Conservation (phyloP, 148 eudicot species). For the Talinum fruticosum region DNA sequence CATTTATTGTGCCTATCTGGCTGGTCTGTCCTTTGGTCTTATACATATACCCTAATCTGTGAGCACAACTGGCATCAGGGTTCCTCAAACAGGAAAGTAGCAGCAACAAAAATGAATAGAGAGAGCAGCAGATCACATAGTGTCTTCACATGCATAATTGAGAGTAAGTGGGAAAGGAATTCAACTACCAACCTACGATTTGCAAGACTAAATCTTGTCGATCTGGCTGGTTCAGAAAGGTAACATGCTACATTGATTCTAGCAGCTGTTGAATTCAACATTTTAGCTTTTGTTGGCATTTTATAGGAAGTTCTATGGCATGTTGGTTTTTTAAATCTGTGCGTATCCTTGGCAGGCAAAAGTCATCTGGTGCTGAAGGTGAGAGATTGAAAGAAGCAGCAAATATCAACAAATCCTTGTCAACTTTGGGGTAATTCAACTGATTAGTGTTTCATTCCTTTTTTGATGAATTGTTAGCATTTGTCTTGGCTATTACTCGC, state of each 20-base stretch:
- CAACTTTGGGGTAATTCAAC: constrained; percentile 75
- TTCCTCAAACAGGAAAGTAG: constrained; percentile 87
- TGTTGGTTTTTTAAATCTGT: constrained; percentile 6
- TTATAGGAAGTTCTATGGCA: neutral
- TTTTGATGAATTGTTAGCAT: neutral
- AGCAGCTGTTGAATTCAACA: neutral
- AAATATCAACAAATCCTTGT: constrained; percentile 85
- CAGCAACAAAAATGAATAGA: constrained; percentile 96
- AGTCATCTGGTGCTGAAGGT: constrained; percentile 98
- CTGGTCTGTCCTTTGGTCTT: neutral
- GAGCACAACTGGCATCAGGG: constrained; percentile 51
- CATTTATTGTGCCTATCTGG: neutral
- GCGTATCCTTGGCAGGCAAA: constrained; percentile 57
- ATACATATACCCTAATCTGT: constrained; percentile 15
- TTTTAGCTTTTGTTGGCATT: neutral
- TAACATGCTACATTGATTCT: constrained; percentile 29
- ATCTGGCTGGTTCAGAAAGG: constrained; percentile 99
- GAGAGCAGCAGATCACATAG: constrained; percentile 99
- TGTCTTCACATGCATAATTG: constrained; percentile 88
- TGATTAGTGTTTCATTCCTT: neutral
- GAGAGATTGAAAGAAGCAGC: constrained; percentile 97
- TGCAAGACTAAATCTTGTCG: constrained; percentile 95
- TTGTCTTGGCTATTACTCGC: constrained; percentile 4
- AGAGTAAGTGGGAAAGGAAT: constrained; percentile 95
- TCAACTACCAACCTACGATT: constrained; percentile 73